Evolutionary conservation across 2,329 filamentous ascomycete species (phyloP).

Genomic region (Fusarium torreyae): DNA sequence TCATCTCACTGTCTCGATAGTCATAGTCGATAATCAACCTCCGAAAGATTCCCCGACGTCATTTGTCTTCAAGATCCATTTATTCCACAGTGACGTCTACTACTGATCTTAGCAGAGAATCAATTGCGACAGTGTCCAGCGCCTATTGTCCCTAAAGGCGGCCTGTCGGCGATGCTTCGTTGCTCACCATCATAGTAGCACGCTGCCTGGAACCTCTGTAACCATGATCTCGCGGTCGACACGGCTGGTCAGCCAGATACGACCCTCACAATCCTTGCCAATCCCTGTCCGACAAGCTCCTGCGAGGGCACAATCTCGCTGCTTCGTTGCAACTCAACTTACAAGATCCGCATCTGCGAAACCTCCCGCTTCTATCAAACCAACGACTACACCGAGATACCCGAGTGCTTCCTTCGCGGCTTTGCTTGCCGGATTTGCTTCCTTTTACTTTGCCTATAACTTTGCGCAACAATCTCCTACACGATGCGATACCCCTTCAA

Average conservation of each 20-base stretch:
- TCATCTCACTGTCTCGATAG: constrained; percentile 13
- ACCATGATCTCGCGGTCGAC: constrained; percentile 38
- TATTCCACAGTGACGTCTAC: constrained; percentile 30
- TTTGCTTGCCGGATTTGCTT: constrained; percentile 37
- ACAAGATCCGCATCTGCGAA: constrained; percentile 9
- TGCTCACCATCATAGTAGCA: constrained; percentile 1
- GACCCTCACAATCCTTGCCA: constrained; percentile 19
- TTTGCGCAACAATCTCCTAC: constrained; percentile 39
- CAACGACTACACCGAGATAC: constrained; percentile 13
- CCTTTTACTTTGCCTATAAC: constrained; percentile 41
- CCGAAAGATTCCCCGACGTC: constrained; percentile 41
- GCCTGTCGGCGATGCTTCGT: constrained; percentile 27
- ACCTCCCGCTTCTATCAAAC: neutral
- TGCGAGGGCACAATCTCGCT: constrained; percentile 32
- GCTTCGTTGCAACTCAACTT: constrained; percentile 11
- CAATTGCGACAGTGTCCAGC: neutral
- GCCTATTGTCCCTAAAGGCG: constrained; percentile 7
- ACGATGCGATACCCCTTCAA: constrained; percentile 35
- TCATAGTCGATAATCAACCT: constrained; percentile 5
- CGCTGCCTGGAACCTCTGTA: constrained; percentile 1
- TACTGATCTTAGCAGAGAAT: constrained; percentile 9
- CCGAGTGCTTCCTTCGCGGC: constrained; percentile 10
- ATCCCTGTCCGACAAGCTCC: constrained; percentile 19
- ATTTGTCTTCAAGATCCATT: constrained; percentile 18
- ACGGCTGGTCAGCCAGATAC: constrained; percentile 29